phyloP scores from a whole-genome alignment of 108 stramenopile genomes.

The Conticribra guillardii region DNA sequence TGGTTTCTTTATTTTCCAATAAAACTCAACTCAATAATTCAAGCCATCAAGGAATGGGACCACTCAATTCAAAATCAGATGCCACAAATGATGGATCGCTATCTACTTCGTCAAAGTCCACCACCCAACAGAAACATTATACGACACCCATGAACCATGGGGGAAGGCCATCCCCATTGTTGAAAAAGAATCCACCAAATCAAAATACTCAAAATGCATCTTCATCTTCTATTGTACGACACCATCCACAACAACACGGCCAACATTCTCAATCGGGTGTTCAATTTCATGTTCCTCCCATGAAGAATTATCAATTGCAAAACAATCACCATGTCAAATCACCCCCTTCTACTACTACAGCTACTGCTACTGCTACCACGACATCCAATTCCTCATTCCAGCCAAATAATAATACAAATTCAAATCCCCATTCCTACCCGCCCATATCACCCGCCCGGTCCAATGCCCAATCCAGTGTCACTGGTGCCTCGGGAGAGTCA shows the following conservation, averaged over 20 bases:
- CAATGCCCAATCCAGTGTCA: constrained; percentile 38
- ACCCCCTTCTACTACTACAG: background rate
- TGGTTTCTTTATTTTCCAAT: constrained; percentile 28
- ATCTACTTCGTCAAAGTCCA: background rate
- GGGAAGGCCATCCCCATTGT: background rate
- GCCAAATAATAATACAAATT: constrained; percentile 1
- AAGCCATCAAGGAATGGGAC: constrained; percentile 4
- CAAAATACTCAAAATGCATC: no score
- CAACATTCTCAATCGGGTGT: constrained; percentile 9
- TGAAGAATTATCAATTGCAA: background rate
- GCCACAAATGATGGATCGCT: background rate
- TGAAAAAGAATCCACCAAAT: background rate
- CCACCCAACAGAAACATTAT: no score
- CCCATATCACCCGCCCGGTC: constrained; percentile 43
- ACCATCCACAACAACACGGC: background rate
- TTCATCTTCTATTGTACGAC: background rate
- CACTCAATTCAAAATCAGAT: constrained; percentile 1
- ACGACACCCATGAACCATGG: background rate
- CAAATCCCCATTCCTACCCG: constrained; percentile 5
- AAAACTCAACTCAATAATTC: constrained; percentile 10
- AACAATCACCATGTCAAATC: background rate
- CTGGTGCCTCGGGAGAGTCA: constrained; percentile 37
- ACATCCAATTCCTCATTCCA: background rate
- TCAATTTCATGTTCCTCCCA: constrained; percentile 21
- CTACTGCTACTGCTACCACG: constrained; percentile 1